Conservation (phyloP, 805 yeast species). For the Candida tammaniensis region DNA sequence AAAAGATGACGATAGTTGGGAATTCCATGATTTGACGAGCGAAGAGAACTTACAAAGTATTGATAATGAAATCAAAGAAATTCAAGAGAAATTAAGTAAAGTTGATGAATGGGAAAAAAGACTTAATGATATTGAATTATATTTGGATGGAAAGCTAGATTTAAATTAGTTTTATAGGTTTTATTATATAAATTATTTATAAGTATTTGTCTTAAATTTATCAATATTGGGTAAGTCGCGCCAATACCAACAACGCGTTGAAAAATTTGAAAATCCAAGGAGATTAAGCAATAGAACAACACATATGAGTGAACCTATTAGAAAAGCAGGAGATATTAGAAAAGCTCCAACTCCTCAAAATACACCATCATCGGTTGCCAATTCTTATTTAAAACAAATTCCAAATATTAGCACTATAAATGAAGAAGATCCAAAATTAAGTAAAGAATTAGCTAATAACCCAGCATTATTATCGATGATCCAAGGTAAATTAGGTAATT, state of each 20-base stretch:
- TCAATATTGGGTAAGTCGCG: neutral
- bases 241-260: too few relatives aligned
- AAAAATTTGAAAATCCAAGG: too few relatives aligned
- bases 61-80: slow-evolving; percentile 71
- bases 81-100: slow-evolving; percentile 57
- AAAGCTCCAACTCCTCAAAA: slow-evolving; percentile 98
- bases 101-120: slow-evolving; percentile 61
- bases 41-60: slow-evolving; percentile 64
- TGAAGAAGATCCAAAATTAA: slow-evolving; percentile 50
- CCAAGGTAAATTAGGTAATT: slow-evolving; percentile 80
- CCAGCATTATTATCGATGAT: slow-evolving; percentile 85
- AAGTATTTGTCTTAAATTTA: neutral
- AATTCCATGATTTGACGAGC: slow-evolving; percentile 59
- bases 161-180: slow-evolving; percentile 1
- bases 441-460: slow-evolving; percentile 60
- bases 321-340: slow-evolving; percentile 67
- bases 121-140: slow-evolving; percentile 52
- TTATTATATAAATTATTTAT: slow-evolving; percentile 3
- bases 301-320: slow-evolving; percentile 91
- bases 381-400: slow-evolving; percentile 66
- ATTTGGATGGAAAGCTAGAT: slow-evolving; percentile 41
- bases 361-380: slow-evolving; percentile 87
- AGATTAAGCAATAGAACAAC: too few relatives aligned
- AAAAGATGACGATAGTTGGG: slow-evolving; percentile 52
- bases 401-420: slow-evolving; percentile 62